A percentile compares a stretch with the other conserved stretches of the same genome.
Evolutionary conservation across 73 alveolate species (phyloP).

Genomic region (Urostyla sp.): DNA sequence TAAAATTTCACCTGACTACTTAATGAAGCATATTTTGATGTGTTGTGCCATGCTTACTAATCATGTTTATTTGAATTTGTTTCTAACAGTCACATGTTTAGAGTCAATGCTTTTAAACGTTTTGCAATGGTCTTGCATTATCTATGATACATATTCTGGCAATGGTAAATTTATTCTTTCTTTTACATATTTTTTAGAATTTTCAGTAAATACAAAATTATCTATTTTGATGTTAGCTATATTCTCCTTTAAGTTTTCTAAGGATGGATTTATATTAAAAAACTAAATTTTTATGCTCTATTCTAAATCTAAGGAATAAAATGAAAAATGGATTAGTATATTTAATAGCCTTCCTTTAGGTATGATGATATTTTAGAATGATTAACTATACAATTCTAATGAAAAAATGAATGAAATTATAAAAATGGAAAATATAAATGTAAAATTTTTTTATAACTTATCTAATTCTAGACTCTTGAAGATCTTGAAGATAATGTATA

Average conservation of each 20-base stretch:
- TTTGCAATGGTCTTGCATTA: conserved; percentile 37
- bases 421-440: conserved; percentile 28
- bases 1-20: too few species aligned
- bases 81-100: conserved; percentile 9
- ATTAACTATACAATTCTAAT: conserved; percentile 19
- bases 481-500: too few species aligned
- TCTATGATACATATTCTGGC: too few species aligned
- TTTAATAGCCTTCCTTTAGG: conserved; percentile 44
- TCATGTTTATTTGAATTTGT: conserved; percentile 32
- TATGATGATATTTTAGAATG: background rate
- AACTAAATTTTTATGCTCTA: background rate
- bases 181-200: background rate
- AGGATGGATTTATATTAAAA: conserved; percentile 10
- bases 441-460: background rate
- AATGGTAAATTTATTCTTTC: background rate
- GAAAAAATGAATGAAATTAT: conserved; percentile 36
- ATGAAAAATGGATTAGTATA: conserved; percentile 25
- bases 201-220: conserved; percentile 18
- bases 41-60: conserved; percentile 35
- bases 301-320: conserved; percentile 7
- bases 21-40: background rate
- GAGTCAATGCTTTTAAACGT: conserved; percentile 19
- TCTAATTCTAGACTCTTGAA: too few species aligned
- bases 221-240: conserved; percentile 30
- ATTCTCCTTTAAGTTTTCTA: conserved; percentile 36